These are phyloP conservation scores for Colletotrichum sublineola DNA, from an alignment of 2,329 filamentous ascomycete genomes.

Conservation along the genomic window DNA sequence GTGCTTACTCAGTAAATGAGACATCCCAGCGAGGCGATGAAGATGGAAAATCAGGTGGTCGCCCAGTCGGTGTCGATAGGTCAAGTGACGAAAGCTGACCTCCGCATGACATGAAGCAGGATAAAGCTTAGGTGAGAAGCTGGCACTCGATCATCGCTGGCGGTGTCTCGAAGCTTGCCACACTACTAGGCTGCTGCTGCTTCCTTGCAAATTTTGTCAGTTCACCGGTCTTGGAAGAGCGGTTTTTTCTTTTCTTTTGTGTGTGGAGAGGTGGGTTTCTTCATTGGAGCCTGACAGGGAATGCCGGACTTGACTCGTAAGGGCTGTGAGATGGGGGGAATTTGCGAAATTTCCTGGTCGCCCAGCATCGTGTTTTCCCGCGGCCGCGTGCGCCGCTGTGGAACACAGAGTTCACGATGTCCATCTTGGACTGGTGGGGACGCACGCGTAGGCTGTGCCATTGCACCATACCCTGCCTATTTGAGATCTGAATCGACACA, in stretches of 20 bases:
- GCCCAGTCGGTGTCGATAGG: background rate
- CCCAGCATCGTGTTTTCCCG: slow-evolving; percentile 4
- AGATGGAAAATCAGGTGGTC: background rate
- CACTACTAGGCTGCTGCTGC: background rate
- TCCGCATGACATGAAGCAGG: slow-evolving; percentile 11
- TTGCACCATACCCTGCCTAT: background rate
- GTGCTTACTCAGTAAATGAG: background rate
- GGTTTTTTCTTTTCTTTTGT: no score
- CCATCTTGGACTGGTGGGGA: slow-evolving; percentile 4
- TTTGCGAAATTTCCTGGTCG: slow-evolving; percentile 17
- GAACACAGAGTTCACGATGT: slow-evolving; percentile 12
- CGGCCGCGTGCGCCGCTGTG: slow-evolving; percentile 1
- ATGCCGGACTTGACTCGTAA: slow-evolving; percentile 14
- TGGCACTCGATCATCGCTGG: background rate
- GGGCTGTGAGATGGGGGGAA: background rate
- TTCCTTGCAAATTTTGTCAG: background rate
- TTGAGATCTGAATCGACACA: slow-evolving; percentile 11
- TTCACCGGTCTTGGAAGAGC: background rate
- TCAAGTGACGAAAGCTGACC: slow-evolving; percentile 32
- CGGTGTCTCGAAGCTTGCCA: background rate
- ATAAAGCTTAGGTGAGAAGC: slow-evolving; percentile 10
- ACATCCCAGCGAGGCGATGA: background rate
- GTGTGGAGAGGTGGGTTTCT: background rate
- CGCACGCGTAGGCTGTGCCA: background rate
- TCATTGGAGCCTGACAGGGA: slow-evolving; percentile 2